These are phyloP conservation scores for Gymnopilus junonius DNA, from an alignment of 768 basidiomycete species.

Conservation along the genomic window DNA sequence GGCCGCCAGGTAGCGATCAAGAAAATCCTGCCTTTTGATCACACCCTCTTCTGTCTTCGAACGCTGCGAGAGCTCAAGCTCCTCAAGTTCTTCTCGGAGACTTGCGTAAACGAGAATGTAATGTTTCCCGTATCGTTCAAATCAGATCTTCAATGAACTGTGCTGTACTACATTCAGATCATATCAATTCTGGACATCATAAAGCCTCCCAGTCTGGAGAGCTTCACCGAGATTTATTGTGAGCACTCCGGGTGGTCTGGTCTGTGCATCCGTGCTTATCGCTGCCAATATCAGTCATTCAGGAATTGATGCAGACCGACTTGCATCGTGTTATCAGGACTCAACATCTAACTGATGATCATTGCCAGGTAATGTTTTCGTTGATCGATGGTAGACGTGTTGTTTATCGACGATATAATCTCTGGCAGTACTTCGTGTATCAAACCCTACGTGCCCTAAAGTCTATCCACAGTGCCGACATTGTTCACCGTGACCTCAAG, in stretches of 20 bases:
- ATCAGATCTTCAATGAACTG: constrained; percentile 4
- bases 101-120: constrained; percentile 83
- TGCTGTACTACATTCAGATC: constrained; percentile 53
- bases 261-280: constrained; percentile 10
- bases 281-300: constrained; percentile 58
- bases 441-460: constrained; percentile 88
- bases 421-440: constrained; percentile 74
- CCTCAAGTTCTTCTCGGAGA: constrained; percentile 81
- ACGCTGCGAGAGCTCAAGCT: constrained; percentile 93
- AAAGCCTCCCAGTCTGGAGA: constrained; percentile 73
- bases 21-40: constrained; percentile 94
- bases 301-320: constrained; percentile 91
- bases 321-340: constrained; percentile 91
- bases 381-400: constrained; percentile 42
- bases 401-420: constrained; percentile 8
- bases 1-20: constrained; percentile 92
- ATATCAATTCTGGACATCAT: constrained; percentile 92
- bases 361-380: constrained; percentile 62
- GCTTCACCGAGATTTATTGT: constrained; percentile 91
- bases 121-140: not conserved
- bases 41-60: constrained; percentile 87
- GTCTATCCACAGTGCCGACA: constrained; percentile 86
- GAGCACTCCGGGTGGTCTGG: constrained; percentile 20
- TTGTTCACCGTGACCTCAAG: constrained; percentile 79
- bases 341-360: constrained; percentile 89